These are phyloP conservation scores for Anthoceros angustus DNA, from an alignment of 225 moss, liverwort and hornwort genomes.

Conservation along the genomic window DNA sequence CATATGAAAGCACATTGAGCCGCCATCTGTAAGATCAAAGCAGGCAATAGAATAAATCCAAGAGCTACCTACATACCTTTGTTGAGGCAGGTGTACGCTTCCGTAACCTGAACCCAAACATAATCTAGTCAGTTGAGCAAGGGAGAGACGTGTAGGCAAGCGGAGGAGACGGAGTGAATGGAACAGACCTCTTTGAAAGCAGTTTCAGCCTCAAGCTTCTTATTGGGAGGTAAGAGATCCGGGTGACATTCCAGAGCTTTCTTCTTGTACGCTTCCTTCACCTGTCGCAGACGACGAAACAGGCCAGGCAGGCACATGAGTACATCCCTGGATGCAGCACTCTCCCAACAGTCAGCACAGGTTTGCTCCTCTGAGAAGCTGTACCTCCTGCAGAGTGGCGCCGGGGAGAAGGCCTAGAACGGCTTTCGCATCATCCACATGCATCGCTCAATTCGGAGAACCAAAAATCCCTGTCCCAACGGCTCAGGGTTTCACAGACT, in stretches of 20 bases:
- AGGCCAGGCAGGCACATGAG: too few species aligned
- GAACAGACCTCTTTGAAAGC: not conserved
- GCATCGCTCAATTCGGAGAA: not conserved
- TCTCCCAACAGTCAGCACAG: not conserved
- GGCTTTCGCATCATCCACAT: not conserved
- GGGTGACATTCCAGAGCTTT: not conserved
- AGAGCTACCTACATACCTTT: not conserved
- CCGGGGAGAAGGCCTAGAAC: not conserved
- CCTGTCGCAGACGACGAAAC: not conserved
- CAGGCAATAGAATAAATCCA: too few species aligned
- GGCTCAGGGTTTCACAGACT: too few species aligned
- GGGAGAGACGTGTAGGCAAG: not conserved
- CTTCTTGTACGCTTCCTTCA: slow-evolving; percentile 3
- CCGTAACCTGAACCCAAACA: not conserved
- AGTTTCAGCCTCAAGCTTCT: slow-evolving; percentile 1
- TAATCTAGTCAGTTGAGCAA: not conserved
- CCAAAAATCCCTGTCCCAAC: too few species aligned
- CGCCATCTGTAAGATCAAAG: too few species aligned
- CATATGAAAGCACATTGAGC: not conserved
- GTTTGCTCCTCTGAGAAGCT: not conserved
- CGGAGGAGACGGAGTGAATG: not conserved
- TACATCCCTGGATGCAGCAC: too few species aligned
- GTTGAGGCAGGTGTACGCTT: not conserved
- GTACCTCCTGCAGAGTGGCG: not conserved
- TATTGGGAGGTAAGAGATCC: not conserved